Base-by-base conservation (phyloP, 2,329 filamentous ascomycete genomes). In the Arthrinium phaeospermum region DNA sequence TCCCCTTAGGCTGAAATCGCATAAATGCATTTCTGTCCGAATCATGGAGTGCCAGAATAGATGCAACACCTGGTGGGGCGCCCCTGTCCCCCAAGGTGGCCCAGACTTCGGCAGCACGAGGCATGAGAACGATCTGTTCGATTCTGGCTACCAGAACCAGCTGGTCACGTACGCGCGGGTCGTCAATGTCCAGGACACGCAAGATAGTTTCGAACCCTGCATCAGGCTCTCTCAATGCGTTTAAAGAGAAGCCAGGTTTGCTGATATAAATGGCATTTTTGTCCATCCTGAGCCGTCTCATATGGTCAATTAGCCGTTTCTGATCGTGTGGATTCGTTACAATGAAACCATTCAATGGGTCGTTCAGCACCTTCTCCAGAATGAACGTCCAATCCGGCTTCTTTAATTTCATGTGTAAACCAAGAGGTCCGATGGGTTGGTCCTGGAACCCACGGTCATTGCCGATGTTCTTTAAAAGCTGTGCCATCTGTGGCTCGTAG, bases 301-400 rank as follows among this genome's bases (percentile, higher is more conserved):
- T 93, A 75, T 97, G 82, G 3, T 81, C 80, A 22, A 86, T 88
- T 4, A 99, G 85, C 8, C 90, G 86, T n/a, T 87, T 86, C 79
- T 94, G 91, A 79, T 99, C 96, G 16, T 86, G 82, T 78, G 93
- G 94, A 80, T 86, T 94, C 7, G 90, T 91, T 57, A 98, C 95
- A 69, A 97, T 89, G 78, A 98, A 99, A 1, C 89, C 91, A 74
- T 91, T 92, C 45, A 98, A 84, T 0, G 84, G 86, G 4, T 81
- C 82, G n/a, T 94, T 94, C 67, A 98, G 87, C 1, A 89, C 89
- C 74, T 89, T 92, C 80, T 99, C 96, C 19, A 99, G 82, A 61
- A 97, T 91, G 0, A 90, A 88, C 1, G 92, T 93, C 96, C 96
- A 99, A 76, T 94, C 88, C 0, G 94, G 92, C 75, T 96, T 91